Conservation (phyloP, 495 filamentous ascomycete genomes). For the Penicillium argentinense region DNA sequence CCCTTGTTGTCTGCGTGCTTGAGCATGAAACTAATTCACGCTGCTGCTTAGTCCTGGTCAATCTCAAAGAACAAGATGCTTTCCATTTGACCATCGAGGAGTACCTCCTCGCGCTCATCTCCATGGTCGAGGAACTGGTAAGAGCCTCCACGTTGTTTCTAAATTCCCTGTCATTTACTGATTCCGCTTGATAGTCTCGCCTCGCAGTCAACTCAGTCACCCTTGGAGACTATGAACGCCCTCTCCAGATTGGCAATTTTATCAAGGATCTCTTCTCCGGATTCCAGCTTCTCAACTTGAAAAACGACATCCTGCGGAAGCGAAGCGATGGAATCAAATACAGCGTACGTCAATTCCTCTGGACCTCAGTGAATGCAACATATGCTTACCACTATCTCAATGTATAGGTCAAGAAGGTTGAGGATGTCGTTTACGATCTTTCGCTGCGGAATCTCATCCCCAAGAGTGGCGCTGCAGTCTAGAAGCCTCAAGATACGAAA, state of each 20-base stretch:
- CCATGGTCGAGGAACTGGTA: conserved; percentile 86
- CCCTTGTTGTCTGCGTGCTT: not conserved
- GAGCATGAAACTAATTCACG: not conserved
- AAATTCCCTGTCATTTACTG: not conserved
- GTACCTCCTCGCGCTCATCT: conserved; percentile 83
- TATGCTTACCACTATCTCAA: conserved; percentile 4
- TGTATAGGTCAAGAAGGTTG: conserved; percentile 81
- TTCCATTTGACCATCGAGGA: conserved; percentile 98
- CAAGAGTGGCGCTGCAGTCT: conserved; percentile 26
- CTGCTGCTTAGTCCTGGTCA: conserved; percentile 73
- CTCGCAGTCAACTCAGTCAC: conserved; percentile 97
- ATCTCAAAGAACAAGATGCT: conserved; percentile 82
- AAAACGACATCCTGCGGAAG: conserved; percentile 88
- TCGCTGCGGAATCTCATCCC: conserved; percentile 81
- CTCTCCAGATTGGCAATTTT: conserved; percentile 82
- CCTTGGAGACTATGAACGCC: conserved; percentile 80
- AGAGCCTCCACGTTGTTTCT: conserved; percentile 4
- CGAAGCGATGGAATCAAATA: conserved; percentile 95
- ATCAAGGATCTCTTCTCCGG: conserved; percentile 94
- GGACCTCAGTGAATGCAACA: not conserved
- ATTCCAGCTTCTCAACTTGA: conserved; percentile 94
- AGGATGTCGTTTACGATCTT: conserved; percentile 96
- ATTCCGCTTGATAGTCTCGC: conserved; percentile 53
- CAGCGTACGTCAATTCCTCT: conserved; percentile 52
- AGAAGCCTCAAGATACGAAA: too few relatives aligned